phyloP scores from a whole-genome alignment of 331 rosid species.

The Prunus yedoensis region DNA sequence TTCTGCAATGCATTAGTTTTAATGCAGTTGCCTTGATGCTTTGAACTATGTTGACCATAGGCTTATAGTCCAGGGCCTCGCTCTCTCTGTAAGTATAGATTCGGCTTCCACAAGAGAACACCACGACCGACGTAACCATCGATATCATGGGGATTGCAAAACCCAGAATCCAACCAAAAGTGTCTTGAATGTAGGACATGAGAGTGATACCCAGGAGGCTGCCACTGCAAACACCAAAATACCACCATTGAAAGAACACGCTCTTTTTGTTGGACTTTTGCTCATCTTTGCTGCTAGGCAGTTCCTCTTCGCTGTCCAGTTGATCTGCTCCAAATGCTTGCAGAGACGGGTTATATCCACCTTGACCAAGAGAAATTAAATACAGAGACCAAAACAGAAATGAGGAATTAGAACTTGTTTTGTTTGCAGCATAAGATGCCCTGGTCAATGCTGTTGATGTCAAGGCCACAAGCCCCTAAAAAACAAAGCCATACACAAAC shows the following conservation, averaged over 20 bases:
- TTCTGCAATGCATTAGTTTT: slow-evolving; percentile 48
- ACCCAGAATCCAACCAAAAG: slow-evolving; percentile 86
- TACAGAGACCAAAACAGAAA: slow-evolving; percentile 73
- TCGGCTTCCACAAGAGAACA: slow-evolving; percentile 65
- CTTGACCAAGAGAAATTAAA: slow-evolving; percentile 80
- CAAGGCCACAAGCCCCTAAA: slow-evolving; percentile 81
- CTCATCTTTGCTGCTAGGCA: slow-evolving; percentile 54
- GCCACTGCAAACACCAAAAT: slow-evolving; percentile 84
- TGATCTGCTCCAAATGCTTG: slow-evolving; percentile 98
- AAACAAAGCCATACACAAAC: background rate
- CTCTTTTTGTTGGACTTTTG: slow-evolving; percentile 47
- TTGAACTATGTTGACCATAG: slow-evolving; percentile 35
- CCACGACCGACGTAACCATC: slow-evolving; percentile 53
- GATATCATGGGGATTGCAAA: slow-evolving; percentile 80
- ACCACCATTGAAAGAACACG: slow-evolving; percentile 78
- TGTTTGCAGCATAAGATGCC: slow-evolving; percentile 47
- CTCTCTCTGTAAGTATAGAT: slow-evolving; percentile 52
- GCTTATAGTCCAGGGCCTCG: slow-evolving; percentile 33
- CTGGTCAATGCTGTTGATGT: slow-evolving; percentile 67
- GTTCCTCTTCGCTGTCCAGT: slow-evolving; percentile 61
- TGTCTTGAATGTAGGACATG: slow-evolving; percentile 94
- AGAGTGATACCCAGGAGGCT: slow-evolving; percentile 74
- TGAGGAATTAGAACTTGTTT: slow-evolving; percentile 45
- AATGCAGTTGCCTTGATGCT: slow-evolving; percentile 54
- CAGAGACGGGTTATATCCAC: slow-evolving; percentile 83